Evolutionary conservation across 2,329 filamentous ascomycete species (phyloP).

Genomic region (Eutypa lata): DNA sequence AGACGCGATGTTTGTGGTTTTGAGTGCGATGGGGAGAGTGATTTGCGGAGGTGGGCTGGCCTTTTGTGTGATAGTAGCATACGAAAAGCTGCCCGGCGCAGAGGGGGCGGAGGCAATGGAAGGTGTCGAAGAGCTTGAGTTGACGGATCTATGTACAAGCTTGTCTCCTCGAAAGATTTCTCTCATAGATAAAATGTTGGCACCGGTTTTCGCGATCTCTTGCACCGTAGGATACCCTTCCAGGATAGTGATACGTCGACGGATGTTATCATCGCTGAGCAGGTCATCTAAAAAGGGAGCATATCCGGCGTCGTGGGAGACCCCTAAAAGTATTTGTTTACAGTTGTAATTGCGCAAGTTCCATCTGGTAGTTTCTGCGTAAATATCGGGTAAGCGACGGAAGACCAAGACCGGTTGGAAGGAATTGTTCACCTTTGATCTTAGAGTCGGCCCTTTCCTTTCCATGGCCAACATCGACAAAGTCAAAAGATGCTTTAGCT

Average conservation of each 20-base stretch:
- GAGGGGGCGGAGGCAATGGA: slow-evolving; percentile 19
- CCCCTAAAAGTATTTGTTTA: slow-evolving; percentile 58
- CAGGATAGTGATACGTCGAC: slow-evolving; percentile 48
- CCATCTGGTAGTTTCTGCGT: slow-evolving; percentile 49
- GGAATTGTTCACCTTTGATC: slow-evolving; percentile 49
- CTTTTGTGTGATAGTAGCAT: slow-evolving; percentile 39
- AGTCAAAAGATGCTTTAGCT: slow-evolving; percentile 57
- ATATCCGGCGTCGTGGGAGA: slow-evolving; percentile 61
- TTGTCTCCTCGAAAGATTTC: slow-evolving; percentile 55
- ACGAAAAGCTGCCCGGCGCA: slow-evolving; percentile 26
- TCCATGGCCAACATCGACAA: slow-evolving; percentile 58
- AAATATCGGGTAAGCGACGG: slow-evolving; percentile 4
- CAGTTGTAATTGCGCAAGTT: slow-evolving; percentile 60
- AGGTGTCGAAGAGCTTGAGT: slow-evolving; percentile 21
- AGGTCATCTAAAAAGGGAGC: slow-evolving; percentile 57
- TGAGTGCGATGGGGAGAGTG: slow-evolving; percentile 38
- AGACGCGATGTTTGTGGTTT: slow-evolving; percentile 19
- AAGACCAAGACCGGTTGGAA: background rate
- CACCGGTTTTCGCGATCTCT: slow-evolving; percentile 45
- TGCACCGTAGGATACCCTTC: slow-evolving; percentile 51
- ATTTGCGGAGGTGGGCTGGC: slow-evolving; percentile 42
- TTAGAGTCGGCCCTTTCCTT: slow-evolving; percentile 60
- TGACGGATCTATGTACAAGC: slow-evolving; percentile 36
- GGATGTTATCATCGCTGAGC: slow-evolving; percentile 39
- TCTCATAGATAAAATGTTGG: slow-evolving; percentile 44